Conservation (phyloP, 1,284 basidiomycete genomes). For the Peniophora sp. region DNA sequence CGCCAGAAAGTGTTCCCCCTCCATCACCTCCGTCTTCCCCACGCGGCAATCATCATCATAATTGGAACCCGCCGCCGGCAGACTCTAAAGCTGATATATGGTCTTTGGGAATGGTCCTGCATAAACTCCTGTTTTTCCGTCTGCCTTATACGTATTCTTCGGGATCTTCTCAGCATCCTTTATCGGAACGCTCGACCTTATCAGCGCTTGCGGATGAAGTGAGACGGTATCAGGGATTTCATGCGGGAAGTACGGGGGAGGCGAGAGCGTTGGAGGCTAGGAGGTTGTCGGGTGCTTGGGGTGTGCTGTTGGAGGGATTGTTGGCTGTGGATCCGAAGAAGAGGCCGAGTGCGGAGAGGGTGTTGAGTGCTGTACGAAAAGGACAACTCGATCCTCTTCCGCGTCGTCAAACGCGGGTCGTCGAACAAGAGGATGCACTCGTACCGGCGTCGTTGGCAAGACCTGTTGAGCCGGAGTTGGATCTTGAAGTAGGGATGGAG, state of each 20-base stretch:
- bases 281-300: constrained; percentile 58
- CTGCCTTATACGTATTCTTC: constrained; percentile 70
- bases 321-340: constrained; percentile 50
- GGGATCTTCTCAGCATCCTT: constrained; percentile 15
- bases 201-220: constrained; percentile 36
- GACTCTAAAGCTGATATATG: constrained; percentile 89
- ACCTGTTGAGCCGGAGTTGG: too few species aligned
- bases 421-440: background rate
- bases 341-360: constrained; percentile 69
- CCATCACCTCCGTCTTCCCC: constrained; percentile 62
- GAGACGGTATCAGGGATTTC: constrained; percentile 56
- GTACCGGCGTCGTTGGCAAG: background rate
- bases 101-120: constrained; percentile 86
- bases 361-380: constrained; percentile 54
- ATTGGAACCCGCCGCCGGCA: constrained; percentile 57
- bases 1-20: background rate
- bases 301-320: constrained; percentile 67
- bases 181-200: constrained; percentile 27
- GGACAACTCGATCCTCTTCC: constrained; percentile 46
- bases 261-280: constrained; percentile 53
- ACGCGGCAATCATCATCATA: constrained; percentile 79
- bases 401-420: background rate
- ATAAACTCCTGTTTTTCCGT: constrained; percentile 86
- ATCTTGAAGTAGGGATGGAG: too few species aligned
- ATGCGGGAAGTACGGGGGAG: constrained; percentile 61